A percentile compares a stretch with the other conserved stretches of the same genome.
Evolutionary conservation across 2,329 filamentous ascomycete genomes (phyloP).

Genomic region (Lasiodiplodia hormozganensis): DNA sequence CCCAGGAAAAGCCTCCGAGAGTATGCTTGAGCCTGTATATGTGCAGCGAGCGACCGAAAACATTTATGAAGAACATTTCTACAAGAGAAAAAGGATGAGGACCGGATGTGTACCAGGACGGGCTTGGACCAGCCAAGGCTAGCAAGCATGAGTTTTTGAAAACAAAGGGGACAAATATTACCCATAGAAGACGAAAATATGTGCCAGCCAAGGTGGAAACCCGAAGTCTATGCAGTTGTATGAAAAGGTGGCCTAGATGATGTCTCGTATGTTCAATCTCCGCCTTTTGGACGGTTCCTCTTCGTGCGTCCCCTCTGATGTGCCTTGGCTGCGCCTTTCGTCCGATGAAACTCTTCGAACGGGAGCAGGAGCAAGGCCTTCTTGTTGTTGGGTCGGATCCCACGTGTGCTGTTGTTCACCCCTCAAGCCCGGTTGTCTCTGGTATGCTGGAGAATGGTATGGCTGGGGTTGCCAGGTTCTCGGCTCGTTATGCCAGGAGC

Average conservation of each 20-base stretch:
- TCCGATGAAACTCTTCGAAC: conserved; percentile 12
- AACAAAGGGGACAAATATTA: conserved; percentile 3
- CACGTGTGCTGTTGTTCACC: conserved; percentile 2
- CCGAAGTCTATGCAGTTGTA: conserved; percentile 5
- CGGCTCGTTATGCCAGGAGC: conserved; percentile 11
- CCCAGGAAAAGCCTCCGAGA: neutral
- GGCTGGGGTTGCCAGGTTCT: conserved; percentile 10
- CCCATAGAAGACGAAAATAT: neutral
- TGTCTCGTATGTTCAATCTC: conserved; percentile 31
- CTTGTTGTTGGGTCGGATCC: neutral
- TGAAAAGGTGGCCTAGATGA: conserved; percentile 5
- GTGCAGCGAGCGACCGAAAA: conserved; percentile 9
- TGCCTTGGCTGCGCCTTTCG: conserved; percentile 11
- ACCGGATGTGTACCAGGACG: neutral
- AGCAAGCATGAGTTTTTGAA: neutral
- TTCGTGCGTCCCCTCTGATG: conserved; percentile 6
- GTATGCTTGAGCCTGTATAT: neutral
- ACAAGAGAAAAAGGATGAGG: neutral
- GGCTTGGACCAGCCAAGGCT: conserved; percentile 12
- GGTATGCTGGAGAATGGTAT: neutral
- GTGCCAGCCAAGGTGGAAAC: conserved; percentile 3
- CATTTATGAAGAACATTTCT: conserved; percentile 1
- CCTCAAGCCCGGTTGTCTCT: neutral
- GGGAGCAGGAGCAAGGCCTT: neutral
- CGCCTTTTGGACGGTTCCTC: conserved; percentile 31